These are phyloP conservation scores for Lasiodiplodia citricola DNA, from an alignment of 2,329 filamentous ascomycete species.

Conservation along the genomic window DNA sequence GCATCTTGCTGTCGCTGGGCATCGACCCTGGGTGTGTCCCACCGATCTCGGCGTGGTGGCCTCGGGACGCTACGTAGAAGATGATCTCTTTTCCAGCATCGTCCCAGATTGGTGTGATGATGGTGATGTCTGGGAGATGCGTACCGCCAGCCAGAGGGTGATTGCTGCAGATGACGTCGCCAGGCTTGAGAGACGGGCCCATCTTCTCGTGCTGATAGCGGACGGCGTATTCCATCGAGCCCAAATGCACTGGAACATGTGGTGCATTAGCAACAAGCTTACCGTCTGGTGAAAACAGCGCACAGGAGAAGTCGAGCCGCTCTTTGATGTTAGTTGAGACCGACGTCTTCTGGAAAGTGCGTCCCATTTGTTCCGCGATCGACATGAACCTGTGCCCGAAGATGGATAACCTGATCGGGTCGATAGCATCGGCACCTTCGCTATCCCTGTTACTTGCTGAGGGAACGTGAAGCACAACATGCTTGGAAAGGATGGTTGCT, in stretches of 20 bases:
- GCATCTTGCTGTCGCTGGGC: slow-evolving; percentile 49
- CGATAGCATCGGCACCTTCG: slow-evolving; percentile 35
- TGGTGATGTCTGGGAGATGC: slow-evolving; percentile 50
- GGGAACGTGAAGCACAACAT: slow-evolving; percentile 48
- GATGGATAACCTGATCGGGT: slow-evolving; percentile 60
- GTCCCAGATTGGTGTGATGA: slow-evolving; percentile 49
- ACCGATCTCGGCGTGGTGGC: slow-evolving; percentile 48
- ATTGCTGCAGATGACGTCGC: slow-evolving; percentile 50
- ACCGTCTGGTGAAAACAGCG: slow-evolving; percentile 50
- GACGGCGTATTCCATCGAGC: slow-evolving; percentile 51
- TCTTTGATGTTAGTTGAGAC: slow-evolving; percentile 58
- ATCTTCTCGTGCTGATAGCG: slow-evolving; percentile 46
- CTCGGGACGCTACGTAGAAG: slow-evolving; percentile 49
- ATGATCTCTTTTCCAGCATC: slow-evolving; percentile 36
- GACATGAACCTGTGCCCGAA: slow-evolving; percentile 65
- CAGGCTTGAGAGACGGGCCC: slow-evolving; percentile 41
- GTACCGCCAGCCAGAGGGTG: slow-evolving; percentile 49
- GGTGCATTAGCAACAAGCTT: slow-evolving; percentile 51
- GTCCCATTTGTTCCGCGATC: slow-evolving; percentile 65
- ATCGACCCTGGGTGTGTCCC: slow-evolving; percentile 49
- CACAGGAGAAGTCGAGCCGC: slow-evolving; percentile 52
- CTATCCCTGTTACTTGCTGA: slow-evolving; percentile 39
- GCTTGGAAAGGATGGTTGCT: slow-evolving; percentile 34
- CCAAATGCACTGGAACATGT: slow-evolving; percentile 51
- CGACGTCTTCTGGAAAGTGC: slow-evolving; percentile 60